Evolutionary conservation across 768 basidiomycete species (phyloP), one percentile per base, ranked within the genome.

Genomic region (Russula sp.): DNA sequence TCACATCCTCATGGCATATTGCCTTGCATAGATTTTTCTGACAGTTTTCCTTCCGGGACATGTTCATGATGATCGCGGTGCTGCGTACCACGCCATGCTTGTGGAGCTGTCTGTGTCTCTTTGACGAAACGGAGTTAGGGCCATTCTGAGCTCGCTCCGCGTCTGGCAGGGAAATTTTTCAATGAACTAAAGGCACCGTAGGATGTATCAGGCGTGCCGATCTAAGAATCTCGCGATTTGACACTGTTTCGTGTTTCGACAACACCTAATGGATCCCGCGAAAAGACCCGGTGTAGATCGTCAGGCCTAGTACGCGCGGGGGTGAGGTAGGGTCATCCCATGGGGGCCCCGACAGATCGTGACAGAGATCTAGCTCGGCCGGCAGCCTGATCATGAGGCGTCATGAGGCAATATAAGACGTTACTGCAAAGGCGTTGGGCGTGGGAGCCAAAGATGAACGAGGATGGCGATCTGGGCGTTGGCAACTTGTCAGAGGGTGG

Each of bases 251-350:
- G 25, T 22, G 79, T 78, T 74, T 92, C 92, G 74, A 93, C 93
- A 73, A 91, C 80, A 61, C 93, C 91, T 72, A 93, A 95, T 4
- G 93, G 91, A 50, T 93, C 85, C 57, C 79, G 80, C 29, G 88
- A 82, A 75, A 87, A 93, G 64, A 91, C 79, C 68, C 84, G 84
- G 70, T 47, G 65, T 20, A 47, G 46, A 25, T 5, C 16, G 25
- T 29, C 46, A 2, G 13, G 6, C 14, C 14, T 47, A 9, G 22
- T 13, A 8, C 29, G 25, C 22, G 46, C 46, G 13, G 46, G 22
- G 11, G 77, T 71, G 60, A 75, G 68, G 56, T 69, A 68, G 34
- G 79, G 65, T 58, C 22, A 35, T 32, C 16, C 47, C 38, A 8
- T 14, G 46, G 46, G 29, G 11, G 32, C 34, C 39, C 20, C 80